A percentile compares a stretch with the other conserved stretches of the same genome.
These are phyloP conservation scores for Tuber magnatum DNA, from an alignment of 495 filamentous ascomycete genomes.

Conservation along the genomic window DNA sequence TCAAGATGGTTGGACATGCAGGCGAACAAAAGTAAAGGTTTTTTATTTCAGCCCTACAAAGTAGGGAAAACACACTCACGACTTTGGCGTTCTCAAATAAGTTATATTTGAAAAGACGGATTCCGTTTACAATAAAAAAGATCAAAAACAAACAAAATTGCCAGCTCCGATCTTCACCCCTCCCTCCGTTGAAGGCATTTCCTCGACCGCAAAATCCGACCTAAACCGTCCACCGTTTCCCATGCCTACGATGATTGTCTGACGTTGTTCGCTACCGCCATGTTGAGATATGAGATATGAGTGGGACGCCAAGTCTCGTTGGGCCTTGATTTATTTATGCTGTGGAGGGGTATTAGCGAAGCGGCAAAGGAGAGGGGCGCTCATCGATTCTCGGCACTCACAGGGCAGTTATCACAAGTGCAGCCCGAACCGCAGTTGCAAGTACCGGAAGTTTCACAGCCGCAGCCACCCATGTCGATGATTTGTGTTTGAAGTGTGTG, in stretches of 20 bases:
- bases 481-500: not conserved
- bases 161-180: not conserved
- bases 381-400: not conserved
- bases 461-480: not conserved
- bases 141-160: not conserved
- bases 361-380: not conserved
- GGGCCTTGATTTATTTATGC: not conserved
- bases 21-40: not conserved
- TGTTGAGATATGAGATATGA: not conserved
- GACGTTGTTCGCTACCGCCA: not conserved
- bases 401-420: not conserved
- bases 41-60: constrained; percentile 1
- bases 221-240: not conserved
- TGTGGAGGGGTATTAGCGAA: not conserved
- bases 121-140: not conserved
- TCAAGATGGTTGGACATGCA: not conserved
- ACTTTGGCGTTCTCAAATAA: not conserved
- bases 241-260: not conserved
- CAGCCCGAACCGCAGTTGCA: not conserved
- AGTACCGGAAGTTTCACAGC: not conserved
- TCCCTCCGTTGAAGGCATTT: not conserved
- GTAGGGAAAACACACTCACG: not conserved
- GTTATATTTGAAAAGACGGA: not conserved
- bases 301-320: not conserved
- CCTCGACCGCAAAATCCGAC: not conserved